Evolutionary conservation across 192 early-diverging fungal genomes (phyloP), one percentile per base, ranked within the genome.

Genomic region (Linnemannia schmuckeri): DNA sequence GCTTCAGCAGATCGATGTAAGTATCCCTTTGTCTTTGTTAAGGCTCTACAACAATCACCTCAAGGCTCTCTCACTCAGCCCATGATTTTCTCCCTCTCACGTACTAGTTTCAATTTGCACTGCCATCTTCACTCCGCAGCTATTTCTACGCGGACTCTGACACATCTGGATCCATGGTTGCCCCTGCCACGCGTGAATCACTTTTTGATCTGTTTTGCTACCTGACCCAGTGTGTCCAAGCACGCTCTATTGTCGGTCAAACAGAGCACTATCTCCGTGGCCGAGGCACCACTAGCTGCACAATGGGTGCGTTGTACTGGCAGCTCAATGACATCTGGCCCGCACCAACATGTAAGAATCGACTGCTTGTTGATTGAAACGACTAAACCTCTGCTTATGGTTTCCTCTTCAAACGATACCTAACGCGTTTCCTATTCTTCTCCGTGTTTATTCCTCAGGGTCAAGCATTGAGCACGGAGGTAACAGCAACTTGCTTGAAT

Each of bases 251-350:
- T 42, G 35, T 63, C 17, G 46, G 52, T 2, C 84, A 86, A 70
- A 86, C 84, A 4, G 84, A 86, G 49, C 78, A 81, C 70, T 86
- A 86, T 47, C 42, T 75, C 8, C 72, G 84, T 33, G 75, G 79
- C 5, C 78, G 78, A 3, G 57, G 79, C 0, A 18, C 37, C n/a
- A n/a, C 57, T 0, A 81, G 57, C 8, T 44, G 27, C 2, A 86
- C 84, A 24, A 86, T 86, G 84, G 84, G 84, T 18, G 79, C 84
- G 7, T 75, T 86, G 18, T 86, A 86, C 61, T 86, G 84, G 84
- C 84, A 86, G 66, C 71, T 86, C n/a, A 86, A 86, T 57, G 84
- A 86, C 24, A 86, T 86, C 1, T 86, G 84, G 84, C 84, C 84
- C 0, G 78, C 74, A 12, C 79, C 84, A 9, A 86, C 84, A 22